Evolutionary conservation across 2,329 filamentous ascomycete genomes (phyloP).

Genomic region (Fusarium sp.): DNA sequence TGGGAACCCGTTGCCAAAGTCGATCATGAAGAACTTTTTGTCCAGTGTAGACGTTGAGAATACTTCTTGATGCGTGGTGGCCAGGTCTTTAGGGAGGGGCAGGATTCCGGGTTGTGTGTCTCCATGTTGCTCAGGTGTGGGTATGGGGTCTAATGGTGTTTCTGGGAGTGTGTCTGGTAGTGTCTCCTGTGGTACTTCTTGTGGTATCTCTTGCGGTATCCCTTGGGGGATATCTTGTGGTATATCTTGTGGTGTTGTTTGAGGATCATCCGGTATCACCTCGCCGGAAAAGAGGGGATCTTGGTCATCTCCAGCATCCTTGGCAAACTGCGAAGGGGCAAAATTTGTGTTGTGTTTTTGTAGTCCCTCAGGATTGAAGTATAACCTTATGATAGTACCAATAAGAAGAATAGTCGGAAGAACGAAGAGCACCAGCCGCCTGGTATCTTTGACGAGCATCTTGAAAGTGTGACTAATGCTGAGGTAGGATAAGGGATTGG

Average conservation of each 20-base stretch:
- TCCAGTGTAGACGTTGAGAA: constrained; percentile 61
- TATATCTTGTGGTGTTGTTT: not conserved
- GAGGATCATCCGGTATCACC: not conserved
- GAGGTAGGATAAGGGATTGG: not conserved
- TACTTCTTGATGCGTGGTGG: constrained; percentile 51
- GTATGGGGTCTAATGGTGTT: not conserved
- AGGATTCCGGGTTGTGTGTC: not conserved
- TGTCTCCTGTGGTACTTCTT: not conserved
- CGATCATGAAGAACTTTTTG: constrained; percentile 62
- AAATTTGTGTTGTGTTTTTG: constrained; percentile 11
- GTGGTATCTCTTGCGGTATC: not conserved
- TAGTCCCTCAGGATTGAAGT: constrained; percentile 15
- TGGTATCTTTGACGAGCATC: constrained; percentile 51
- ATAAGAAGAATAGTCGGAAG: constrained; percentile 48
- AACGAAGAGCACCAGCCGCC: constrained; percentile 48
- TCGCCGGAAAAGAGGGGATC: not conserved
- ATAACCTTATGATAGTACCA: constrained; percentile 44
- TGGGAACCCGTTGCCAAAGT: constrained; percentile 55
- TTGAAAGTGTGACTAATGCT: constrained; percentile 3
- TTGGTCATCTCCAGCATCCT: not conserved
- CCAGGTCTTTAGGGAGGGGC: constrained; percentile 8
- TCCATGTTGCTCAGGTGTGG: not conserved
- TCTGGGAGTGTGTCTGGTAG: not conserved
- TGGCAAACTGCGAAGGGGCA: constrained; percentile 16
- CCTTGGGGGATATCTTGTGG: not conserved